Base-by-base conservation (phyloP, 306 rosid genomes). In the Astragalus glycyphyllos region DNA sequence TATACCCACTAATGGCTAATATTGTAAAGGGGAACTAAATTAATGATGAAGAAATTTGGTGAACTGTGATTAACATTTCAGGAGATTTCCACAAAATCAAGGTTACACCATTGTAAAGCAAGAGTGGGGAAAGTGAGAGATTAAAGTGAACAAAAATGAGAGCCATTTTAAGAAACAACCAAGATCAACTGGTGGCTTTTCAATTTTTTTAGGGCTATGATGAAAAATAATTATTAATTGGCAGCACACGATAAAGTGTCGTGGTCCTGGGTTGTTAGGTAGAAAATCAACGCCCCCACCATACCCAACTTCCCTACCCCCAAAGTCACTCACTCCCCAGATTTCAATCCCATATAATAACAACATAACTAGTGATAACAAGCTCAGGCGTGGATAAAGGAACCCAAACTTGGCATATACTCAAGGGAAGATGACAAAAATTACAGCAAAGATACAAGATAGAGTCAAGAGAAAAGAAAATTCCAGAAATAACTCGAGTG, bases 181-280 rank as follows among this genome's bases (percentile, higher is more conserved):
- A 51, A 26, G 12, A 11, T 15, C 8, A 48, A 42, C 32, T 50
- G 20, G 29, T 0, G n/a, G 0, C 6, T 6, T 8, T 16, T 23
- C 31, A 1, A 2, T 6, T 5, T 63, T 16, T 16, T 15, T 10
- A 3, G 48, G 11, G 68, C 15, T 26, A 69, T 82, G 66, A 63
- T 55, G 57, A 69, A 5, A 73, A 68, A 56, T 64, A 16, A 69
- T 58, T 20, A 35, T 50, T 57, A 35, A 65, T n/a, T 26, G 1
- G 13, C 35, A 11, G 46, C 29, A 54, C 20, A n/a, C 74, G 73
- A 65, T 0, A 58, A 69, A 26, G 4, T 26, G 7, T 7, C 31
- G 41, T 54, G 86, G 86, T 26, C 55, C 81, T 59, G 4, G 0
- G 55, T 61, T 75, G 55, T 61, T 75, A 8, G 81, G 76, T 62